Evolutionary conservation across 163 green algal species (phyloP).

Genomic region (Volvox carteri): DNA sequence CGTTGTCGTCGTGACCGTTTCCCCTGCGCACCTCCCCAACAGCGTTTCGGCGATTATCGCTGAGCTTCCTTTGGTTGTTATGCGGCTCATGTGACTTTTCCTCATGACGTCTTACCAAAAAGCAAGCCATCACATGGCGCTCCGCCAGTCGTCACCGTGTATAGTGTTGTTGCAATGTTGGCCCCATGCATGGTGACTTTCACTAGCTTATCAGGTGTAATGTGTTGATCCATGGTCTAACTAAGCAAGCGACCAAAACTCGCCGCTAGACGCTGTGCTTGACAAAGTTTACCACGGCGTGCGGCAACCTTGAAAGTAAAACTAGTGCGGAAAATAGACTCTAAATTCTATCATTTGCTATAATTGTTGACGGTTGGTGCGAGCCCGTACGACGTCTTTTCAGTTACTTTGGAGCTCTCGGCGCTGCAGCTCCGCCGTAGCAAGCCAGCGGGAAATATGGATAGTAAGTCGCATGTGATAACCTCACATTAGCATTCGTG

Average conservation of each 20-base stretch:
- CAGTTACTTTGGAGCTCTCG: too few species aligned
- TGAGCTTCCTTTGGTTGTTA: not conserved
- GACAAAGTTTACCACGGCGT: too few species aligned
- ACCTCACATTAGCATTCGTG: too few species aligned
- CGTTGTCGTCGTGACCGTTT: constrained; percentile 18
- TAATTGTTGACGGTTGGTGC: not conserved
- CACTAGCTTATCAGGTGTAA: not conserved
- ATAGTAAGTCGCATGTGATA: too few species aligned
- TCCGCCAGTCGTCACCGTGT: constrained; percentile 32
- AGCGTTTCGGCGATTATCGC: not conserved
- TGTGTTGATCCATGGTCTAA: not conserved
- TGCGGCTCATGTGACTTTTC: not conserved
- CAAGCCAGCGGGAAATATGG: too few species aligned
- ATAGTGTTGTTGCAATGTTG: not conserved
- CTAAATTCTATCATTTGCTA: too few species aligned
- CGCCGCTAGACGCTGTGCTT: too few species aligned
- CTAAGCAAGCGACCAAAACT: too few species aligned
- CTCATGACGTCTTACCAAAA: constrained; percentile 17
- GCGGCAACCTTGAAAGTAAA: too few species aligned
- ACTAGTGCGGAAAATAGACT: too few species aligned
- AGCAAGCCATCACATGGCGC: constrained; percentile 42
- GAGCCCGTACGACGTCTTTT: not conserved
- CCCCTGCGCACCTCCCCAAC: constrained; percentile 9
- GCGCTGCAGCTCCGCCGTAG: too few species aligned
- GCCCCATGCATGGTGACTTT: constrained; percentile 28